A percentile compares a stretch with the other conserved stretches of the same genome.
Evolutionary conservation across 2,329 filamentous ascomycete genomes (phyloP).

Genomic region (Drechslera avenae): DNA sequence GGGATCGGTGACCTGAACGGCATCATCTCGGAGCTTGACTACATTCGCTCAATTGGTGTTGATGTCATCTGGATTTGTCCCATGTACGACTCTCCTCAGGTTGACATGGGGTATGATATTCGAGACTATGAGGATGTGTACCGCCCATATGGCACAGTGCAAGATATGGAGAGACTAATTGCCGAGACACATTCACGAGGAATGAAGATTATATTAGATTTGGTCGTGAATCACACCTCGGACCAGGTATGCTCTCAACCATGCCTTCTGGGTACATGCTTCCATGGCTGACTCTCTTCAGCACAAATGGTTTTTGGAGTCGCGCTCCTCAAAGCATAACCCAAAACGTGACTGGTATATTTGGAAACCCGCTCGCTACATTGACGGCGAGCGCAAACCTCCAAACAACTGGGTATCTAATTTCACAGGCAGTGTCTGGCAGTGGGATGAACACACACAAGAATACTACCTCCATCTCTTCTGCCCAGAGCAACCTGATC

Average conservation of each 20-base stretch:
- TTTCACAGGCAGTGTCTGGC: constrained; percentile 68
- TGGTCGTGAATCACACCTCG: constrained; percentile 50
- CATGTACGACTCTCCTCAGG: constrained; percentile 55
- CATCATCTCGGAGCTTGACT: constrained; percentile 62
- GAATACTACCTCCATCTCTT: constrained; percentile 80
- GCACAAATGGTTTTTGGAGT: constrained; percentile 65
- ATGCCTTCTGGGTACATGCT: background rate
- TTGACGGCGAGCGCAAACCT: constrained; percentile 66
- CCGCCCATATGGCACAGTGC: constrained; percentile 47
- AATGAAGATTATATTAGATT: constrained; percentile 48
- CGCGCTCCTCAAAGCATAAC: constrained; percentile 55
- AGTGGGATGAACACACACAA: constrained; percentile 72
- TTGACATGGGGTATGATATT: constrained; percentile 52
- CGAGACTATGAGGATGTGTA: constrained; percentile 49
- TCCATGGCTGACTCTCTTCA: constrained; percentile 17
- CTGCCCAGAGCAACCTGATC: constrained; percentile 75
- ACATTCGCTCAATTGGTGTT: constrained; percentile 57
- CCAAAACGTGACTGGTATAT: constrained; percentile 62
- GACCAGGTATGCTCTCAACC: constrained; percentile 31
- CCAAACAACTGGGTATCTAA: constrained; percentile 77
- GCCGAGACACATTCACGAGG: constrained; percentile 43
- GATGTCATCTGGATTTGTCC: constrained; percentile 47
- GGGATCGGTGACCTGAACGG: constrained; percentile 63
- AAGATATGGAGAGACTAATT: constrained; percentile 48
- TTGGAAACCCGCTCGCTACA: constrained; percentile 55